Percentiles rank a stretch among this genome's conserved stretches.
These are phyloP conservation scores for Aegilops speltoides DNA, from an alignment of 176 grass and related monocot species.

Conservation along the genomic window DNA sequence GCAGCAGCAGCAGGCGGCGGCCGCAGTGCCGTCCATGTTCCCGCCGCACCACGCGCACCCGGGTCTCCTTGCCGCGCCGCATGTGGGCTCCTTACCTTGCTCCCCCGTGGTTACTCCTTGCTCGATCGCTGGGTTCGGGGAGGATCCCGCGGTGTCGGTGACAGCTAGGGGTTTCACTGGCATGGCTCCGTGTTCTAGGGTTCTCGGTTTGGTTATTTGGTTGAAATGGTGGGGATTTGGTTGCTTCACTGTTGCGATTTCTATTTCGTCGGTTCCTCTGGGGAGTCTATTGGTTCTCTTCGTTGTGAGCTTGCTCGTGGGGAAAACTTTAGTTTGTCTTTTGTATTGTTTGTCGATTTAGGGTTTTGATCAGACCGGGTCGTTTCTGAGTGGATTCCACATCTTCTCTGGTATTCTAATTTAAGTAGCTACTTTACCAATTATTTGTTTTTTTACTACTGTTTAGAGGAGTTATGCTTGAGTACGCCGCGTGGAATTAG, in stretches of 20 bases:
- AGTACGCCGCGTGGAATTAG: neutral
- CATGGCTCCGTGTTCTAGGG: neutral
- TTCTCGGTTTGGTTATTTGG: neutral
- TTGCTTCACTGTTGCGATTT: neutral
- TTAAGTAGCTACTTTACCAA: neutral
- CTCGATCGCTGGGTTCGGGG: slow-evolving; percentile 18
- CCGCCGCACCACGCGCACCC: slow-evolving; percentile 71
- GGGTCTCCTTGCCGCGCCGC: slow-evolving; percentile 79
- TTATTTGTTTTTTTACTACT: too few relatives aligned
- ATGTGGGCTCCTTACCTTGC: slow-evolving; percentile 26
- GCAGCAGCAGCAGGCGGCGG: slow-evolving; percentile 18
- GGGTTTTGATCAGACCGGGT: neutral
- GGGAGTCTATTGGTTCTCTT: neutral
- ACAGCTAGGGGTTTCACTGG: neutral
- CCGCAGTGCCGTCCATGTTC: slow-evolving; percentile 59
- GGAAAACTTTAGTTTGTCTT: neutral
- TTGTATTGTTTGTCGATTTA: neutral
- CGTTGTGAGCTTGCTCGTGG: neutral
- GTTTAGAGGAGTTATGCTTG: neutral
- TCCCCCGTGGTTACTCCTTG: neutral
- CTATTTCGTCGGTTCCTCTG: neutral
- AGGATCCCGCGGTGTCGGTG: neutral
- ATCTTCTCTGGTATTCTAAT: neutral
- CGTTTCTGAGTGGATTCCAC: neutral
- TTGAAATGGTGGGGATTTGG: neutral